Conservation (phyloP, 768 basidiomycete species). For the Hericium rajendrae region DNA sequence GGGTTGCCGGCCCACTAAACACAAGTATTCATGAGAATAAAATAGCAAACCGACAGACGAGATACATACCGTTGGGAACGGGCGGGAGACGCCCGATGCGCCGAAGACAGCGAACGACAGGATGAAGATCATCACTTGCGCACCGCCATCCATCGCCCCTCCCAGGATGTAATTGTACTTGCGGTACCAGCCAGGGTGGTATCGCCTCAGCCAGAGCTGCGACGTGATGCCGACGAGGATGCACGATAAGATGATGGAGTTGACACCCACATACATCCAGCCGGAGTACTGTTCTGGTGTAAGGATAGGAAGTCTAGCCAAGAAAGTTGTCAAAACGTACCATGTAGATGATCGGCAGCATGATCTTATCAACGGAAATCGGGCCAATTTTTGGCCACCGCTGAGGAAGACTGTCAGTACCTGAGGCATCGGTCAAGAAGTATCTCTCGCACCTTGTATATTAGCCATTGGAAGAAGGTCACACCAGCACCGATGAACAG, state of each 20-base stretch:
- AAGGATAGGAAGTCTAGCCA: neutral
- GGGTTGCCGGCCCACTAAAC: constrained; percentile 45
- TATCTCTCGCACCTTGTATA: constrained; percentile 31
- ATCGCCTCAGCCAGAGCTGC: constrained; percentile 27
- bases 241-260: constrained; percentile 39
- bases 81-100: constrained; percentile 37
- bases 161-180: constrained; percentile 59
- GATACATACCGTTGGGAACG: constrained; percentile 32
- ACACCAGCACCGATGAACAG: constrained; percentile 44
- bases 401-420: constrained; percentile 19
- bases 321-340: constrained; percentile 15
- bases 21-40: neutral
- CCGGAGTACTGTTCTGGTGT: constrained; percentile 24
- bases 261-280: constrained; percentile 43
- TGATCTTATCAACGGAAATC: constrained; percentile 37
- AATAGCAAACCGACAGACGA: neutral
- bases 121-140: constrained; percentile 56
- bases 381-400: constrained; percentile 47
- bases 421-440: neutral
- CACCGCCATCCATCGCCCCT: constrained; percentile 57
- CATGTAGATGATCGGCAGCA: constrained; percentile 50
- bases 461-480: constrained; percentile 44
- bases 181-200: constrained; percentile 44
- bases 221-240: constrained; percentile 42
- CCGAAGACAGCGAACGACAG: constrained; percentile 59